Conservation (phyloP, 257 asterid species). For the Parsonsia alboflavescens region DNA sequence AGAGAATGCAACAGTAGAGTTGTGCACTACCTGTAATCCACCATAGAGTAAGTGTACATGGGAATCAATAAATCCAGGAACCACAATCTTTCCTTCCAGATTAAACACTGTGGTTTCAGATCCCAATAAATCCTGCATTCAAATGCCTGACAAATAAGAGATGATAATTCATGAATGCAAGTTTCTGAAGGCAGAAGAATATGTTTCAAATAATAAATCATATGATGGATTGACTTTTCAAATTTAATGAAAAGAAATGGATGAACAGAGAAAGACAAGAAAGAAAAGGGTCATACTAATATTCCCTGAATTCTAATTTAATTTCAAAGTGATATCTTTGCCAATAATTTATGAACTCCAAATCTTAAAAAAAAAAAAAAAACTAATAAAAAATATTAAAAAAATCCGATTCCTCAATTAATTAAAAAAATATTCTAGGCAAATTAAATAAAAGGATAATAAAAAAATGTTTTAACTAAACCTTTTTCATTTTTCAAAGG, state of each 20-base stretch:
- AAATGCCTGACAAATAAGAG: slow-evolving; percentile 12
- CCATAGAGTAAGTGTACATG: slow-evolving; percentile 85
- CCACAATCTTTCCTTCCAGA: slow-evolving; percentile 58
- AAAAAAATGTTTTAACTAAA: no score
- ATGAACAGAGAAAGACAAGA: not conserved
- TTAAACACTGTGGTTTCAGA: slow-evolving; percentile 41
- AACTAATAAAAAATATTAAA: no score
- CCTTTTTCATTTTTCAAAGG: no score
- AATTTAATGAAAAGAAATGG: not conserved
- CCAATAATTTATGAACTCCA: no score
- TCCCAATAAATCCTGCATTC: slow-evolving; percentile 59
- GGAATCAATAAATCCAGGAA: slow-evolving; percentile 97
- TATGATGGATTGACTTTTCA: not conserved
- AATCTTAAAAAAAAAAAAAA: no score
- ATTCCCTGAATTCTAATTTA: not conserved
- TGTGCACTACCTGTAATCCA: slow-evolving; percentile 72
- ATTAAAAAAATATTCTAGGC: not conserved
- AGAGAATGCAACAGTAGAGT: slow-evolving; percentile 10
- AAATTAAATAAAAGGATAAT: not conserved
- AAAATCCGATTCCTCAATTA: no score
- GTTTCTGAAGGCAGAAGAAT: not conserved
- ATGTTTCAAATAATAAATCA: not conserved
- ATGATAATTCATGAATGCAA: not conserved
- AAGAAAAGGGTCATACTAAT: not conserved
- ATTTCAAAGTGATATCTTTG: not conserved